Conservation (phyloP, 345 rosid genomes). For the Garcia nutans region DNA sequence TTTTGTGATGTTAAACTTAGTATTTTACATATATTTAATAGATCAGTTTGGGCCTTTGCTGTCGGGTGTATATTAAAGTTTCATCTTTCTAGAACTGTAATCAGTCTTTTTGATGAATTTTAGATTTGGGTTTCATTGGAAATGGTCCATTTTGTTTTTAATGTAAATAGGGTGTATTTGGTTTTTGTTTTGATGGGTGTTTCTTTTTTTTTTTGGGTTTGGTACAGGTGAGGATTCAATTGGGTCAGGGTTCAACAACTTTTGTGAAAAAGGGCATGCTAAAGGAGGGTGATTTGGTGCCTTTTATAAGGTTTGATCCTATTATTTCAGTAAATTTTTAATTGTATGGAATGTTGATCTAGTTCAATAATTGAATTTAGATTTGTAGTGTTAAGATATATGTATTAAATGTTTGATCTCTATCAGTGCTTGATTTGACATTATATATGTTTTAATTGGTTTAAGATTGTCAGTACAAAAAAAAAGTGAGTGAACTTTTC, state of each 20-base stretch:
- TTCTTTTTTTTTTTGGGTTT: background rate
- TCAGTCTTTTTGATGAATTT: too few relatives aligned
- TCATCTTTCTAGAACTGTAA: too few relatives aligned
- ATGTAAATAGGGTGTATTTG: too few relatives aligned
- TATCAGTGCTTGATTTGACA: background rate
- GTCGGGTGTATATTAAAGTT: too few relatives aligned
- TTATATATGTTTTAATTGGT: background rate
- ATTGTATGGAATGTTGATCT: too few relatives aligned
- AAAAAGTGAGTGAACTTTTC: conserved; percentile 40
- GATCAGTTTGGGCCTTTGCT: too few relatives aligned
- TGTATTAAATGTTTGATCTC: background rate
- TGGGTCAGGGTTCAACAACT: conserved; percentile 94
- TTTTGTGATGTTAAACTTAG: too few relatives aligned
- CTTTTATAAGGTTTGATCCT: conserved; percentile 28
- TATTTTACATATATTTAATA: too few relatives aligned
- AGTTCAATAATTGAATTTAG: background rate
- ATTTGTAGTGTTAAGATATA: background rate
- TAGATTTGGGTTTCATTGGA: too few relatives aligned
- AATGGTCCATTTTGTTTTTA: too few relatives aligned
- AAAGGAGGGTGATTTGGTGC: conserved; percentile 81
- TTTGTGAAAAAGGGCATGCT: conserved; percentile 75
- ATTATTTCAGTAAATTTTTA: too few relatives aligned
- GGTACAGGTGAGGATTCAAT: conserved; percentile 90
- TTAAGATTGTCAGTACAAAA: conserved; percentile 3
- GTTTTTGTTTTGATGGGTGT: too few relatives aligned